Evolutionary conservation across 2,329 filamentous ascomycete species (phyloP), one percentile per base, ranked within the genome.

Genomic region (Fusarium pseudonygamai): DNA sequence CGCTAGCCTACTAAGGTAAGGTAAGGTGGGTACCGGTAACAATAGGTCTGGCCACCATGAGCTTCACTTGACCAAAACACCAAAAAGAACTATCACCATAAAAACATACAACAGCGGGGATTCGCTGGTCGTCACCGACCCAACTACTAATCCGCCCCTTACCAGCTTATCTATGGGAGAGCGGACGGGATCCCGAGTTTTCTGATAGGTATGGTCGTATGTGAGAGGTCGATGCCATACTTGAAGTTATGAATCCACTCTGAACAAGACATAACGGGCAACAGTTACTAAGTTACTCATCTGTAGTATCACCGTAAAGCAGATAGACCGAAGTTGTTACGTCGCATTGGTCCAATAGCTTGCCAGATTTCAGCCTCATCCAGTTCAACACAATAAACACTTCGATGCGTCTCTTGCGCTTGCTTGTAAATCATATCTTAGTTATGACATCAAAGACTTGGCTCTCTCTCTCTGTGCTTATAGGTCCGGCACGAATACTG

Each of bases 181-280:
- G 47, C 47, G 47, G 50, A 53, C 50, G 50, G 50, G 50, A 53
- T 37, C 50, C 34, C 50, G 50, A 36, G 34, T 53, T 53, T 20
- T 53, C 50, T 37, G 34, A 36, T 53, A 53, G 32, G 32, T 53
- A 53, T 53, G 50, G 50, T 53, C 34, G 50, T 53, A 53, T 53
- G 50, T 53, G 24, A 28, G 3, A 28, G 18, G 3, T 0, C 7
- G 2, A 1, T 22, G 24, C 18, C 24, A 37, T 28, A 28, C 24
- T 53, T 7, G 20, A 28, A 18, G 0, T 18, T 5, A 53, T n/a
- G 0, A 16, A 0, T 14, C 37, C 2, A 7, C 0, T 36, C 14
- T 26, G 14, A 11, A 37, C 18, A 4, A 37, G 13, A 53, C 24
- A 22, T 14, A 28, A 3, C 14, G 28, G 30, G 30, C 16, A 34